These are phyloP conservation scores for Zygosaccharomyces lentus DNA, from an alignment of 805 yeast species.

Conservation along the genomic window DNA sequence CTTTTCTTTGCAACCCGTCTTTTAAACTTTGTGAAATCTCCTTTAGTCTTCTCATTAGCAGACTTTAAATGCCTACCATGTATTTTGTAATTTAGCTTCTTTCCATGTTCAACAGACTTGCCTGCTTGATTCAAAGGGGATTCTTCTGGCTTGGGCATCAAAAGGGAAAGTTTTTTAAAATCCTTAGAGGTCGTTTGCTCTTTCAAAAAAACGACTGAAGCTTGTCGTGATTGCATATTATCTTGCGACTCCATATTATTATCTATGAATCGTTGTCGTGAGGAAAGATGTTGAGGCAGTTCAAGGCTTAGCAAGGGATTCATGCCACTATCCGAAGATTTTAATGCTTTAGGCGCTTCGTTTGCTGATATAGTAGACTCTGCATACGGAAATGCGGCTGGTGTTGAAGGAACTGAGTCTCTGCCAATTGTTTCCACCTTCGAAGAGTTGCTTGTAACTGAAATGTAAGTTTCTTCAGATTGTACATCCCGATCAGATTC, in stretches of 20 bases:
- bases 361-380: neutral
- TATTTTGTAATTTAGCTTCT: neutral
- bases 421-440: neutral
- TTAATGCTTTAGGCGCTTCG: neutral
- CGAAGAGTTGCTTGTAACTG: neutral
- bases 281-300: neutral
- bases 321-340: neutral
- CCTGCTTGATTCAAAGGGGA: neutral
- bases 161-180: neutral
- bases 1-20: neutral
- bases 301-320: neutral
- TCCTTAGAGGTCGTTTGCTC: neutral
- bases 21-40: neutral
- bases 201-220: neutral
- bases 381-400: neutral
- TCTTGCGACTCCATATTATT: neutral
- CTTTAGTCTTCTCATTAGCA: slow-evolving; percentile 3
- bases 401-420: neutral
- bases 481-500: neutral
- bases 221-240: neutral
- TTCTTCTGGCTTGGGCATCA: neutral
- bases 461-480: slow-evolving; percentile 1
- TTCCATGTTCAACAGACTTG: neutral
- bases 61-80: neutral
- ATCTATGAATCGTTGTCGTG: neutral